Conservation (phyloP, 345 rosid genomes). For the Mallotus nudiflorus region DNA sequence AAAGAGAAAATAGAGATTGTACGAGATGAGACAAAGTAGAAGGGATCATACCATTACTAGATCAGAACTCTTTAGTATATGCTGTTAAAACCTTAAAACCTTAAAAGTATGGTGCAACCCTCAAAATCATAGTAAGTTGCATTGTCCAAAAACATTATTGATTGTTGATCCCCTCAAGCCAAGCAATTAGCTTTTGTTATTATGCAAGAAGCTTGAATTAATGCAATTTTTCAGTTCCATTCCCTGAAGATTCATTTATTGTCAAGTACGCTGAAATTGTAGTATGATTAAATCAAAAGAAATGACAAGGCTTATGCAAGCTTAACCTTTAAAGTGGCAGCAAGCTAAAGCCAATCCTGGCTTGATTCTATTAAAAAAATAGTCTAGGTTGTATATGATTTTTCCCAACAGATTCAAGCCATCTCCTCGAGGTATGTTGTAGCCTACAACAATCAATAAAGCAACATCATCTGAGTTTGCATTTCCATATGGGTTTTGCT, state of each 20-base stretch:
- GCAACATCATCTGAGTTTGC: constrained; percentile 22
- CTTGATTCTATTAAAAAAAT: constrained; percentile 41
- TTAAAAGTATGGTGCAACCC: constrained; percentile 31
- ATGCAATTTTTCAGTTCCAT: constrained; percentile 45
- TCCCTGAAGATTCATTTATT: constrained; percentile 24
- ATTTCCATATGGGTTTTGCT: constrained; percentile 37
- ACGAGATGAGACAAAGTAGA: no score
- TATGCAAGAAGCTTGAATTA: constrained; percentile 41
- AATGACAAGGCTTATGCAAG: no score
- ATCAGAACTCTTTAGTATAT: constrained; percentile 56
- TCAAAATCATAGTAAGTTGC: constrained; percentile 50
- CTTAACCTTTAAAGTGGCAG: constrained; percentile 46
- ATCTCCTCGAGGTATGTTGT: constrained; percentile 40
- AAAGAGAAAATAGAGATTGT: no score
- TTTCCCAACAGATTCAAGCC: constrained; percentile 39
- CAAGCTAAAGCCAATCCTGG: constrained; percentile 48
- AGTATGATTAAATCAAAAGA: no score
- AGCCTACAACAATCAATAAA: constrained; percentile 33
- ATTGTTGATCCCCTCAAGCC: constrained; percentile 46
- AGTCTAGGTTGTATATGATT: constrained; percentile 27
- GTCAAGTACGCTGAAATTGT: no score
- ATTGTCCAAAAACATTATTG: constrained; percentile 52
- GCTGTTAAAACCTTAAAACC: constrained; percentile 50
- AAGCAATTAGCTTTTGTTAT: constrained; percentile 48
- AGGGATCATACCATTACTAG: constrained; percentile 41